Evolutionary conservation across 2,329 filamentous ascomycete genomes (phyloP), one percentile per base, ranked within the genome.

Genomic region (Rhynchosporium agropyri): DNA sequence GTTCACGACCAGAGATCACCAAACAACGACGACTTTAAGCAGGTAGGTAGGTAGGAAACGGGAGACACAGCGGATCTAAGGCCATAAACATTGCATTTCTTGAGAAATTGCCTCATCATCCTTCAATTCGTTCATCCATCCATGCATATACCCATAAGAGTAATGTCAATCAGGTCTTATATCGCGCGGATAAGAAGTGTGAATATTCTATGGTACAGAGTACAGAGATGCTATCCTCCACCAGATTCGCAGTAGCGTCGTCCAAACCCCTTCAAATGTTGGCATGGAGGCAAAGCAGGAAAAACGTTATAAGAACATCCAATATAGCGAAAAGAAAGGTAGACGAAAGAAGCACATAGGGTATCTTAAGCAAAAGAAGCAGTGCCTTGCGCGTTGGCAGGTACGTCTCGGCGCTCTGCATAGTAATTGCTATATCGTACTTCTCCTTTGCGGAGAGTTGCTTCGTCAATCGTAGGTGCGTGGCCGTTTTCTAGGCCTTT

Each of bases 341-440:
- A 36, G 33, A 54, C 36, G 33, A 40, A 54, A 20, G n/a, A 42
- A 20, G 40, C n/a, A 33, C 12, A 26, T 7, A 33, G 49, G 43
- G 31, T 49, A 58, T 51, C 40, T 62, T 42, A 64, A 33, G 60
- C 40, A 49, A 74, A 74, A 12, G 71, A 60, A 13, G 68, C 70
- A 31, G 73, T 68, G 20, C 72, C 72, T 62, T 69, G 67, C 3
- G 71, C 67, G 49, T 70, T 71, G 28, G 67, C 46, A 38, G 68
- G 64, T 8, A 71, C 48, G 8, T 72, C 68, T 31, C 67, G 63
- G 55, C 60, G 67, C 46, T 72, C 69, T 65, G 78, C 75, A 65
- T 78, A 80, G 63, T 79, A 80, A 48, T 76, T 78, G 57, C 71
- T 76, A 63, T 80, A 80, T 36, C 73, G 75, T 48, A 76, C 78